These are phyloP conservation scores for Dicorynia guianensis DNA, from an alignment of 306 rosid genomes.

Conservation along the genomic window DNA sequence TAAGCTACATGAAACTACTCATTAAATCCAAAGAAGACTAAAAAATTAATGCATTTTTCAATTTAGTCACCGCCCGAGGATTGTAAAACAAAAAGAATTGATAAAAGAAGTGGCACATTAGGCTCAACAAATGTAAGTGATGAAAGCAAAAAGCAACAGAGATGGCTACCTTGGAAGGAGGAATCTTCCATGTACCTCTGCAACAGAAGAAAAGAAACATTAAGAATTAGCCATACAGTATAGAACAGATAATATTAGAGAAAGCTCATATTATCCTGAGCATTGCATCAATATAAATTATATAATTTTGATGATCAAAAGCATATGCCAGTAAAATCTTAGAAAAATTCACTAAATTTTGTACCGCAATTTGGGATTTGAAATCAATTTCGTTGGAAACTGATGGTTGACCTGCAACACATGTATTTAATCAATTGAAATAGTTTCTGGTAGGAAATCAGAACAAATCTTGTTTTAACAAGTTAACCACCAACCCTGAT, in stretches of 20 bases:
- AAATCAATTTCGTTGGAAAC: constrained; percentile 53
- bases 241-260: constrained; percentile 14
- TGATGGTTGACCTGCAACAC: constrained; percentile 56
- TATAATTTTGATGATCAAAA: constrained; percentile 10
- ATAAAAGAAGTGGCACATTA: constrained; percentile 21
- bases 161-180: constrained; percentile 79
- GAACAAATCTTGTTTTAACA: constrained; percentile 13
- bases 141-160: constrained; percentile 21
- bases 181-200: constrained; percentile 93
- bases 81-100: constrained; percentile 4
- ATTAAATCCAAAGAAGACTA: constrained; percentile 33
- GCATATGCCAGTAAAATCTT: constrained; percentile 5
- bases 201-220: constrained; percentile 44
- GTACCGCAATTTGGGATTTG: constrained; percentile 77
- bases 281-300: constrained; percentile 25
- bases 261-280: constrained; percentile 27
- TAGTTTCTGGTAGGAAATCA: constrained; percentile 32
- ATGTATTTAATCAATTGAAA: constrained; percentile 43
- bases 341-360: constrained; percentile 37
- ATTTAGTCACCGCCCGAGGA: constrained; percentile 15
- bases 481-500: constrained; percentile 56
- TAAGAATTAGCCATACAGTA: constrained; percentile 9
- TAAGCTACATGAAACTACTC: constrained; percentile 8
- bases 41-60: constrained; percentile 5
- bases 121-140: constrained; percentile 18